These are phyloP conservation scores for Lycium barbarum DNA, from an alignment of 257 asterid genomes.

Conservation along the genomic window DNA sequence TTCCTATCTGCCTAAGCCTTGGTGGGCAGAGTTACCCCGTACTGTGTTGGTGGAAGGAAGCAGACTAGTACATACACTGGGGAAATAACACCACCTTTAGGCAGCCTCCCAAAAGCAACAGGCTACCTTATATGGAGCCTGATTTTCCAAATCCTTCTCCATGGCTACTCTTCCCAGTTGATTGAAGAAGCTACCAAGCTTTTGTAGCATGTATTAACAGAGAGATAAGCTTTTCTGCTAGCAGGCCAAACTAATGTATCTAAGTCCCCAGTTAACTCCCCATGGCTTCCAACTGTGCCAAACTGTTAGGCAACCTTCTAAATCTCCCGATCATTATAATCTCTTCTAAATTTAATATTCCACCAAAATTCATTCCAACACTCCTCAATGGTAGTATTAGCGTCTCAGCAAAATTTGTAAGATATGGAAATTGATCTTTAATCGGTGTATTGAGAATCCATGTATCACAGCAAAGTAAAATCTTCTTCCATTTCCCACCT, in stretches of 20 bases:
- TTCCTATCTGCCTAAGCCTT: too few relatives aligned
- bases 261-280: not conserved
- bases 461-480: not conserved
- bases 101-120: not conserved
- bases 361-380: not conserved
- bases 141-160: not conserved
- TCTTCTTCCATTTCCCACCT: not conserved
- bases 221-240: not conserved
- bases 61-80: not conserved
- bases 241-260: not conserved
- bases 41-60: not conserved
- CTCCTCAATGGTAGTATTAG: not conserved
- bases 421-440: not conserved
- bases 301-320: not conserved
- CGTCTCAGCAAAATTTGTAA: not conserved
- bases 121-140: not conserved
- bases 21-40: not conserved
- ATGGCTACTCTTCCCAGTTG: not conserved
- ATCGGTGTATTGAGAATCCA: not conserved
- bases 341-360: not conserved
- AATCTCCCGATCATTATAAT: not conserved
- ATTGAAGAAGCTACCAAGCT: not conserved
- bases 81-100: not conserved
- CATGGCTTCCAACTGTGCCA: not conserved
- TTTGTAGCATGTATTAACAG: not conserved